Base-by-base conservation (phyloP, 257 asterid species). In the Eucommia ulmoides region DNA sequence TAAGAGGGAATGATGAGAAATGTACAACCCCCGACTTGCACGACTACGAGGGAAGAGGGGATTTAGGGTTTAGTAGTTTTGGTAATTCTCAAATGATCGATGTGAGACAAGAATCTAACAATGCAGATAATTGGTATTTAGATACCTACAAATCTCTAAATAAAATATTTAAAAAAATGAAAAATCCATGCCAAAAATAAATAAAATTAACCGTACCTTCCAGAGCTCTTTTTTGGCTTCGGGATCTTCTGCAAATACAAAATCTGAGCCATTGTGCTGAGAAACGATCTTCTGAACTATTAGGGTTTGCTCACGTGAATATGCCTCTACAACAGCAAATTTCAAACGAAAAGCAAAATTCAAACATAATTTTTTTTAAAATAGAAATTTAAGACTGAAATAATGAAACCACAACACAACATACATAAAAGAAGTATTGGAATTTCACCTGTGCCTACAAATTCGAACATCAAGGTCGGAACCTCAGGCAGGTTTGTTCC, bases 381-480 rank as follows among this genome's bases (percentile, higher is more conserved):
- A 44, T 24, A 42, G 24, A 42, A 19, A 50, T 22, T n/a, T 52
- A 68, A 25, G 33, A 15, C 35, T 58, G 33, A 49, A 56, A 15
- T 7, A 29, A 29, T 29, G 38, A 29, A 5, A 29, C 38, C 48
- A 29, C 15, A 35, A 19, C 50, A 41, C 42, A 23, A 46, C 49
- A 33, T 17, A 19, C 24, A 26, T 19, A 9, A 38, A 12, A 21
- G 16, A 23, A 35, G 54, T 17, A 49, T 20, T 20, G 22, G 38
- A 23, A 48, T 24, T 53, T 72, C 58, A 88, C 97, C 97, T 82
- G 95, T 89, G 78, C 98, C 98, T 45, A 91, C 73, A 69, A 86
- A 80, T 74, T 91, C 96, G 64, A 83, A 77, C 96, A 91, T 79
- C 76, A 91, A 74, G 52, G 98, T 91, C n/a, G 98, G 98, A 61